A percentile compares a stretch with the other conserved stretches of the same genome.
phyloP scores from a whole-genome alignment of 345 rosid genomes.

The Sisymbrium irio region DNA sequence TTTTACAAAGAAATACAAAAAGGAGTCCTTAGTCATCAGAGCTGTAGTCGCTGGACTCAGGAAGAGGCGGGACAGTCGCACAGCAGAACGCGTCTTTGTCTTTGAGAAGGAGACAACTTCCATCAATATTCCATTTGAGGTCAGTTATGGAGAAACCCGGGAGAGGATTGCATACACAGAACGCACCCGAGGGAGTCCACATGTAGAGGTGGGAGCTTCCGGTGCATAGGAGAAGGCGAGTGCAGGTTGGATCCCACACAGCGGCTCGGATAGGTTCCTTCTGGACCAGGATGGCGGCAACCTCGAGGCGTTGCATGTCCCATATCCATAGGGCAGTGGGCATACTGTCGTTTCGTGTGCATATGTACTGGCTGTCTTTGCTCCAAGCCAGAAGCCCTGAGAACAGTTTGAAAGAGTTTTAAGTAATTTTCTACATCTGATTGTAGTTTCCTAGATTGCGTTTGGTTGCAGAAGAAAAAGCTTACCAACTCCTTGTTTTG shows the following conservation, averaged over 20 bases:
- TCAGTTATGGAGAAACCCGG: slow-evolving; percentile 67
- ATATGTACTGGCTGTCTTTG: slow-evolving; percentile 77
- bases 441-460: neutral
- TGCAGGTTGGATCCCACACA: slow-evolving; percentile 84
- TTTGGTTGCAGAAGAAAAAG: slow-evolving; percentile 10
- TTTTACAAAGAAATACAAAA: slow-evolving; percentile 17
- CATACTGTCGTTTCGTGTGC: slow-evolving; percentile 90
- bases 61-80: slow-evolving; percentile 64
- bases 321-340: slow-evolving; percentile 91
- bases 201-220: slow-evolving; percentile 90
- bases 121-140: slow-evolving; percentile 87
- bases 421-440: neutral
- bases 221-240: slow-evolving; percentile 78
- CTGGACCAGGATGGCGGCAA: slow-evolving; percentile 85
- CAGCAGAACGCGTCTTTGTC: slow-evolving; percentile 90
- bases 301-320: slow-evolving; percentile 79
- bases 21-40: slow-evolving; percentile 60
- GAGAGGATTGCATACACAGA: slow-evolving; percentile 72
- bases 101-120: slow-evolving; percentile 90
- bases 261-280: slow-evolving; percentile 89
- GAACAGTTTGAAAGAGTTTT: slow-evolving; percentile 12
- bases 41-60: slow-evolving; percentile 87
- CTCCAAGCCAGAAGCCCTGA: slow-evolving; percentile 96
- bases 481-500: slow-evolving; percentile 96
- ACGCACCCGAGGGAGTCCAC: slow-evolving; percentile 97